Base-by-base conservation (phyloP, 768 basidiomycete genomes). In the Tylopilus sp. region DNA sequence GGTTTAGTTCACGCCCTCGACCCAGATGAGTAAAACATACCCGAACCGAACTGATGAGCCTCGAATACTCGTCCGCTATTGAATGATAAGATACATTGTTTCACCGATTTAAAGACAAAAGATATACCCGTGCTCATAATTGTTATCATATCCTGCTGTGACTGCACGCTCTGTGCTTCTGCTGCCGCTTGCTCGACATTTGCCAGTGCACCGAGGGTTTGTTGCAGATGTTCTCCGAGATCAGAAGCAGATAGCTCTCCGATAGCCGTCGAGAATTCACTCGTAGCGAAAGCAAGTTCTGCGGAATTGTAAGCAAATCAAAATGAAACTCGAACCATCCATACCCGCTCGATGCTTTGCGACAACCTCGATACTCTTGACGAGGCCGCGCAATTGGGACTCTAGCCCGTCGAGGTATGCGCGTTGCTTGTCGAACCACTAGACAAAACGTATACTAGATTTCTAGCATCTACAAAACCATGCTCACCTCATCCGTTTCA, bases 351-450 rank as follows among this genome's bases (percentile, higher is more conserved):
- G 86, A 37, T 92, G 85, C 60, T 87, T 93, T 10, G 92, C 81
- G n/a, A 92, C 90, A 0, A 77, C 50, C 54, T 96, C 90, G 45
- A 98, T 88, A 0, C 92, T 83, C 71, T 89, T 94, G 45, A 92
- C 88, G 2, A 98, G 77, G 3, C 85, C 83, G 22, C 89, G 87
- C 17, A 98, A 77, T 63, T 98, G 94, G 0, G 86, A 82, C 68
- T 99, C 97, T 21, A 98, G 80, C 38, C 85, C 85, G 60, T 98
- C 95, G 12, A 99, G 79, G 64, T 91, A 92, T 0, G 75, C 71
- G 53, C 87, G 91, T 67, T 93, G 87, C 56, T 82, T 81, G 62
- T 97, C 93, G 61, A 97, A 98, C 93, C 93, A 98, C 84, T 95
- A n/a, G 14, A 44, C 36, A 56, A 37, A 54, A 49, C 30, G n/a